Evolutionary conservation across 306 rosid species (phyloP).

Genomic region (Acacia melanoxylon): DNA sequence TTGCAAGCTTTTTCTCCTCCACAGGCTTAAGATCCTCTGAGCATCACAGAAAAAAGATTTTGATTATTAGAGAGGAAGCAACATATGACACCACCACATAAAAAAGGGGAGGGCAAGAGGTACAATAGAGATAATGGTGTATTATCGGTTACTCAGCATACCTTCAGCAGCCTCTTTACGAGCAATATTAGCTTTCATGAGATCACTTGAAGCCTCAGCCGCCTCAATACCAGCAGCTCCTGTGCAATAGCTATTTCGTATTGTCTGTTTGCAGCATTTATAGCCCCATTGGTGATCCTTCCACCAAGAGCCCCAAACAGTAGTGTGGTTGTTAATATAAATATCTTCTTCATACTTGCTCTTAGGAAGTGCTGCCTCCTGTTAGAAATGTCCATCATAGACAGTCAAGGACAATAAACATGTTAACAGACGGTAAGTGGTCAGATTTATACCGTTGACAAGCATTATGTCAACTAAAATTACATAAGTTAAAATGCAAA

Average conservation of each 20-base stretch:
- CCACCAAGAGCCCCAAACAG: slow-evolving; percentile 86
- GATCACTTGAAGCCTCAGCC: slow-evolving; percentile 60
- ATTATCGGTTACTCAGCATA: not conserved
- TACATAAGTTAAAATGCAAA: not conserved
- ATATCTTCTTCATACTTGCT: slow-evolving; percentile 68
- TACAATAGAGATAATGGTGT: not conserved
- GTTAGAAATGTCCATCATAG: not conserved
- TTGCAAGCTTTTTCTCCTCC: slow-evolving; percentile 35
- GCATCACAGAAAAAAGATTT: not conserved
- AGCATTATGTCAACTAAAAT: not conserved
- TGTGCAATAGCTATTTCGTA: slow-evolving; percentile 59
- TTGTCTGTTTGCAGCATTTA: slow-evolving; percentile 64
- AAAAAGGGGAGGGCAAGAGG: not conserved
- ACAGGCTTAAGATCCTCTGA: slow-evolving; percentile 16
- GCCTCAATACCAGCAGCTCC: slow-evolving; percentile 64
- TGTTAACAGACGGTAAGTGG: not conserved
- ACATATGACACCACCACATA: not conserved
- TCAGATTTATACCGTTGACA: not conserved
- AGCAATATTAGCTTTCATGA: slow-evolving; percentile 80
- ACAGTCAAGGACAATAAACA: not conserved
- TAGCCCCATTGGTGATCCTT: slow-evolving; percentile 81
- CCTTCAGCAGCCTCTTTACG: slow-evolving; percentile 61
- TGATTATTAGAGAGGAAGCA: not conserved
- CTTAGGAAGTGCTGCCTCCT: slow-evolving; percentile 56
- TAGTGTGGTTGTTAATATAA: slow-evolving; percentile 59